Evolutionary conservation across 768 basidiomycete genomes (phyloP), one percentile per base, ranked within the genome.

Genomic region (Ramaria sp.): DNA sequence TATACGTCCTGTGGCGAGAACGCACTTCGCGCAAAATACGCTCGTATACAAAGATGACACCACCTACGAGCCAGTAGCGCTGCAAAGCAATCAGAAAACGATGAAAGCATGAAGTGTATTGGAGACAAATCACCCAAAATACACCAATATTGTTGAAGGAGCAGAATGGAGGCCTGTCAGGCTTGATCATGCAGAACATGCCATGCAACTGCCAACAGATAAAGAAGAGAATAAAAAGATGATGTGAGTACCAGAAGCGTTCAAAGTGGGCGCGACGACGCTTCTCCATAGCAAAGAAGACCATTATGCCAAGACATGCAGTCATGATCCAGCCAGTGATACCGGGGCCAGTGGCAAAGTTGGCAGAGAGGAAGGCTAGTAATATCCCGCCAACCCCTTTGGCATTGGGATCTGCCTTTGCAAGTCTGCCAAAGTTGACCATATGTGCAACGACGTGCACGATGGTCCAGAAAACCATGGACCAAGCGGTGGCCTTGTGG

Each of bases 121-220:
- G n/a, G 12, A 25, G 18, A 8, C 9, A 15, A 71, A 83, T 52
- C 59, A 90, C 89, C 94, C 95, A 98, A 73, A 98, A 97, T 57
- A 95, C 90, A 60, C 92, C 94, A 59, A 94, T 83, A 36, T 71
- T 78, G 64, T 85, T 86, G 67, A 67, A 85, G 3, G 87, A 88
- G 70, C 94, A 98, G 69, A 75, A 93, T 0, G 91, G 91, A 0
- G 87, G 77, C 52, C 87, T 75, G 68, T 96, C 91, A 24, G 93
- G 92, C 69, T 88, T 71, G 71, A 94, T 90, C 88, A 93, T 91
- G 71, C 91, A 93, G 79, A 90, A 94, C 87, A 94, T 86, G 52
- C 92, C 92, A 64, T 94, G 93, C 28, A 95, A 73, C 66, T 97
- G 94, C 94, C 94, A 96, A 64, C 75, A 73, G 66, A 91, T 77